These are phyloP conservation scores for Arachnomyces sp. DNA, from an alignment of 2,329 filamentous ascomycete genomes.

Conservation along the genomic window DNA sequence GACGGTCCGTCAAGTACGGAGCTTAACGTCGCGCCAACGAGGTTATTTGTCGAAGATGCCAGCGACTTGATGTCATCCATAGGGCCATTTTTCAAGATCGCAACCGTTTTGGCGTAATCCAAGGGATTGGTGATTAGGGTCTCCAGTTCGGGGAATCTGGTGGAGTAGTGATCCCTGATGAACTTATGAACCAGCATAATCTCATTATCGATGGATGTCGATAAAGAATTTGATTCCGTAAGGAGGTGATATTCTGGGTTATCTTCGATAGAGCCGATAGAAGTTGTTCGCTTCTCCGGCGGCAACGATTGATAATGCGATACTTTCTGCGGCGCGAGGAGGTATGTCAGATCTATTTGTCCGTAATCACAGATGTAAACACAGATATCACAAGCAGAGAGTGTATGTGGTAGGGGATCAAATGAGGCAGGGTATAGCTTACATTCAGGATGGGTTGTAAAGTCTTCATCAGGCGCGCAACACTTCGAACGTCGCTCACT, in stretches of 20 bases:
- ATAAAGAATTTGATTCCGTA: slow-evolving; percentile 80
- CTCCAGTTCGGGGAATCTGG: slow-evolving; percentile 88
- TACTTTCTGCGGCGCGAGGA: slow-evolving; percentile 63
- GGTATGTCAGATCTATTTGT: slow-evolving; percentile 61
- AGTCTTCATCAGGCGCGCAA: slow-evolving; percentile 72
- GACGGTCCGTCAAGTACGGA: slow-evolving; percentile 80
- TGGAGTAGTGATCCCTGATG: slow-evolving; percentile 90
- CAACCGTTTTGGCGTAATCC: slow-evolving; percentile 91
- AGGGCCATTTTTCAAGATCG: slow-evolving; percentile 86
- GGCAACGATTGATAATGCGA: slow-evolving; percentile 64
- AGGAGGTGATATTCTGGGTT: slow-evolving; percentile 85
- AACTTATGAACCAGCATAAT: slow-evolving; percentile 92
- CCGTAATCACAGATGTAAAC: slow-evolving; percentile 55
- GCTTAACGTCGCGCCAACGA: slow-evolving; percentile 66
- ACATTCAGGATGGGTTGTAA: slow-evolving; percentile 76
- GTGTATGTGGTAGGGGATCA: slow-evolving; percentile 17
- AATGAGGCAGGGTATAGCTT: slow-evolving; percentile 38
- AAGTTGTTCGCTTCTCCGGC: slow-evolving; percentile 54
- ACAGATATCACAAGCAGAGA: slow-evolving; percentile 24
- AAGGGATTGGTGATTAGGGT: slow-evolving; percentile 82
- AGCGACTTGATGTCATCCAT: slow-evolving; percentile 80
- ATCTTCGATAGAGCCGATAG: slow-evolving; percentile 79
- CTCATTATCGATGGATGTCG: slow-evolving; percentile 88
- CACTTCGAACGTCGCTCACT: slow-evolving; percentile 70
- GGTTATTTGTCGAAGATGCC: slow-evolving; percentile 69